phyloP scores from a whole-genome alignment of 2,329 filamentous ascomycete species.

The Ophiostoma perfectum region DNA sequence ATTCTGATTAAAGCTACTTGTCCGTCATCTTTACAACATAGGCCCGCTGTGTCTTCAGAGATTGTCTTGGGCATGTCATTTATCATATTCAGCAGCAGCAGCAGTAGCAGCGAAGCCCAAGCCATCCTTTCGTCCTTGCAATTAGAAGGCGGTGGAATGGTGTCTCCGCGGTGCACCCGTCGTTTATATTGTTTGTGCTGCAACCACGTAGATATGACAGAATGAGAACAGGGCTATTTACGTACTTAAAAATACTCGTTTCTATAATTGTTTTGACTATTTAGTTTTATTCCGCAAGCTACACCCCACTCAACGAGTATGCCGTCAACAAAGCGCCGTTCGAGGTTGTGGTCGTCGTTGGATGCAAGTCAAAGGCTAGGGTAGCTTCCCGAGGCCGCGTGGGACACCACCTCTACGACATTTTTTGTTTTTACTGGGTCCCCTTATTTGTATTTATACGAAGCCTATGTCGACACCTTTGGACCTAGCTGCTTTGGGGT shows the following conservation, averaged over 20 bases:
- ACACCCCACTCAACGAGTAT: neutral
- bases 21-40: too few species aligned
- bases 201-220: neutral
- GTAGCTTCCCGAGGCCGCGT: neutral
- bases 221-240: neutral
- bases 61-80: neutral
- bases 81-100: neutral
- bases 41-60: too few species aligned
- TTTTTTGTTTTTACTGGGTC: neutral
- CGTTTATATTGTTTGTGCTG: neutral
- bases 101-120: neutral
- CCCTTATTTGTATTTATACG: neutral
- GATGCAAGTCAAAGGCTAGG: neutral
- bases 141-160: neutral
- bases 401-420: neutral
- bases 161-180: neutral
- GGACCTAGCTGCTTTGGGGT: neutral
- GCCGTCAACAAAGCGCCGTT: neutral
- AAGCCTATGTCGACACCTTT: neutral
- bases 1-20: too few species aligned
- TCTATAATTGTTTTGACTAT: neutral
- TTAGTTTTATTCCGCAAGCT: neutral
- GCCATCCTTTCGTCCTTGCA: neutral
- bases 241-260: neutral
- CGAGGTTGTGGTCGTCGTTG: neutral